Conservation (phyloP, 306 rosid species). For the Lagenaria siceraria region DNA sequence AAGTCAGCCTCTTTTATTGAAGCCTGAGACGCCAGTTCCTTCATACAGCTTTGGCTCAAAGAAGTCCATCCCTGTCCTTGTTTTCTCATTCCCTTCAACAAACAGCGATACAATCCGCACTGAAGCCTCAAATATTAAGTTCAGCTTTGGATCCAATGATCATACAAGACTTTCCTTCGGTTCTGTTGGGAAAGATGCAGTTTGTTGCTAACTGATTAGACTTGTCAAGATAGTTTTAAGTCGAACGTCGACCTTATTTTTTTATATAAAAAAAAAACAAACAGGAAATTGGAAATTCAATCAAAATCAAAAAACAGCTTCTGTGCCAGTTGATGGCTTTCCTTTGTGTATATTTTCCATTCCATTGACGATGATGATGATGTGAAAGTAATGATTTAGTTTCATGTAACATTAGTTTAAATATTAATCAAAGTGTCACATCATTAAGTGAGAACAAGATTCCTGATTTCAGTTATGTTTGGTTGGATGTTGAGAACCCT, state of each 20-base stretch:
- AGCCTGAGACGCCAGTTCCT: slow-evolving; percentile 27
- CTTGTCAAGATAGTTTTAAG: neutral
- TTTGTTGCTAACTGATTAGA: slow-evolving; percentile 32
- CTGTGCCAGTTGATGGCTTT: neutral
- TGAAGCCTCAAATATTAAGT: slow-evolving; percentile 38
- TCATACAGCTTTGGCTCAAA: slow-evolving; percentile 46
- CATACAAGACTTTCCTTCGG: slow-evolving; percentile 38
- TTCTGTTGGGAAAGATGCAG: slow-evolving; percentile 34
- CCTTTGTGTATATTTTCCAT: neutral
- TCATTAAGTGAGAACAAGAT: neutral
- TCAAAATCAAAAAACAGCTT: neutral
- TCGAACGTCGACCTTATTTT: too few relatives aligned
- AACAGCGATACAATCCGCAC: slow-evolving; percentile 21
- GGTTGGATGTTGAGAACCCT: neutral
- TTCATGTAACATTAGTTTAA: neutral
- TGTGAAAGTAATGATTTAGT: neutral
- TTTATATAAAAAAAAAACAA: neutral
- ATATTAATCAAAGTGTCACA: neutral
- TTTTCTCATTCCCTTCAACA: slow-evolving; percentile 68
- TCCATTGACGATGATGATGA: neutral
- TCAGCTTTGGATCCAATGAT: slow-evolving; percentile 53
- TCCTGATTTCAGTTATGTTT: neutral
- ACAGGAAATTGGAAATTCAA: neutral
- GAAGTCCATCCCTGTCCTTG: slow-evolving; percentile 30
- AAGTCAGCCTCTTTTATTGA: slow-evolving; percentile 19